Evolutionary conservation across 1,284 basidiomycete genomes (phyloP).

Genomic region (Macrocybe sp.): DNA sequence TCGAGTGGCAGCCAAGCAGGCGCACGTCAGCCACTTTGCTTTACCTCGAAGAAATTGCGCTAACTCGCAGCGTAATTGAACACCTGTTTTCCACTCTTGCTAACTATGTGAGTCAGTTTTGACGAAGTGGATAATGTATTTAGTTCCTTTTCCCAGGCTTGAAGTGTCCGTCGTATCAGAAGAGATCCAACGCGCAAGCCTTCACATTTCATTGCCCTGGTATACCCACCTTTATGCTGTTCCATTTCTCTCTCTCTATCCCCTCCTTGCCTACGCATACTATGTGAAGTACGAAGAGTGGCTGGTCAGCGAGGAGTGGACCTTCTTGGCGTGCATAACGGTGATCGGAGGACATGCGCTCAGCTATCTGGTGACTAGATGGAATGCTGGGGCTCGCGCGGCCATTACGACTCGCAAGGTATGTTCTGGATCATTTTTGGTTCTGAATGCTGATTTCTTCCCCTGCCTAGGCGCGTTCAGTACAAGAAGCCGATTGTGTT

Average conservation of each 20-base stretch:
- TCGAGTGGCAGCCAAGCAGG: not conserved
- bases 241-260: conserved; percentile 86
- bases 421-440: conserved; percentile 12
- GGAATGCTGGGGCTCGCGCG: conserved; percentile 81
- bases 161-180: conserved; percentile 69
- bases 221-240: conserved; percentile 78
- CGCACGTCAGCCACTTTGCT: too few relatives aligned
- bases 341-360: conserved; percentile 88
- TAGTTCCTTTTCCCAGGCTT: conserved; percentile 21
- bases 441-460: conserved; percentile 4
- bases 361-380: conserved; percentile 88
- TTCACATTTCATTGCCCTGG: conserved; percentile 79
- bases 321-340: conserved; percentile 87
- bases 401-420: conserved; percentile 74
- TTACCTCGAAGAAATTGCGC: too few relatives aligned
- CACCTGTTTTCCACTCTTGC: not conserved
- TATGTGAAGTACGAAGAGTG: conserved; percentile 88
- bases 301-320: conserved; percentile 93
- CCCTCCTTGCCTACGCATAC: conserved; percentile 89
- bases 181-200: conserved; percentile 79
- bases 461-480: conserved; percentile 47
- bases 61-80: too few relatives aligned
- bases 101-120: conserved; percentile 1
- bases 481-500: conserved; percentile 77
- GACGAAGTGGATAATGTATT: not conserved